phyloP scores from a whole-genome alignment of 164 flowering plant genomes.

The Aristolochia californica region DNA sequence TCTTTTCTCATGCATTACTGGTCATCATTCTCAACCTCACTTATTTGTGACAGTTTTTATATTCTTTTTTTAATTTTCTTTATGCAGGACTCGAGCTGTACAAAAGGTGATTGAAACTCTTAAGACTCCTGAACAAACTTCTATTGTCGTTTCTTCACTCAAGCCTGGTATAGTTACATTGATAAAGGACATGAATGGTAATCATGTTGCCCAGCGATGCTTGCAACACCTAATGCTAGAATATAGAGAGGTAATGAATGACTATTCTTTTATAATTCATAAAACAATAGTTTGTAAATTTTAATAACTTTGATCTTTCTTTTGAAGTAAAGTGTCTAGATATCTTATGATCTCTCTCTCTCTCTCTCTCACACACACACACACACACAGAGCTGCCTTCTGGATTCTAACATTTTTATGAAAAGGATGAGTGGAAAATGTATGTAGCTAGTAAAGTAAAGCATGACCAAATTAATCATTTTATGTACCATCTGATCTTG shows the following conservation, averaged over 20 bases:
- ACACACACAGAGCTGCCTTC: too few relatives aligned
- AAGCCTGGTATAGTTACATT: slow-evolving; percentile 47
- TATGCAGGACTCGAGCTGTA: slow-evolving; percentile 61
- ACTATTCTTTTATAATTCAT: too few relatives aligned
- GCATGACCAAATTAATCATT: too few relatives aligned
- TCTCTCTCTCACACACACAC: too few relatives aligned
- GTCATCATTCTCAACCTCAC: not conserved
- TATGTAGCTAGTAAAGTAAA: too few relatives aligned
- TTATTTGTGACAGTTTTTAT: not conserved
- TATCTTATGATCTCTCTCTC: too few relatives aligned
- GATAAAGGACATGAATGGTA: slow-evolving; percentile 59
- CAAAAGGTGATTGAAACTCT: slow-evolving; percentile 69
- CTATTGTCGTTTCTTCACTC: slow-evolving; percentile 42
- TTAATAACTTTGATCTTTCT: too few relatives aligned
- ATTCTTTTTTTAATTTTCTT: slow-evolving; percentile 2
- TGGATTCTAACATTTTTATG: too few relatives aligned
- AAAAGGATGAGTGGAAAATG: too few relatives aligned
- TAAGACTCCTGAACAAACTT: slow-evolving; percentile 43
- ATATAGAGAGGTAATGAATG: slow-evolving; percentile 33
- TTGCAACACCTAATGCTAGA: slow-evolving; percentile 45
- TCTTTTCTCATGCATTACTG: not conserved
- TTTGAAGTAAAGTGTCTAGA: too few relatives aligned
- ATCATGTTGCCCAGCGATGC: slow-evolving; percentile 72
- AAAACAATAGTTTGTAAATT: too few relatives aligned
- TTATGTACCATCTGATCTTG: too few relatives aligned